Conservation (phyloP, 441 rosid genomes). For the Daphne laureola region DNA sequence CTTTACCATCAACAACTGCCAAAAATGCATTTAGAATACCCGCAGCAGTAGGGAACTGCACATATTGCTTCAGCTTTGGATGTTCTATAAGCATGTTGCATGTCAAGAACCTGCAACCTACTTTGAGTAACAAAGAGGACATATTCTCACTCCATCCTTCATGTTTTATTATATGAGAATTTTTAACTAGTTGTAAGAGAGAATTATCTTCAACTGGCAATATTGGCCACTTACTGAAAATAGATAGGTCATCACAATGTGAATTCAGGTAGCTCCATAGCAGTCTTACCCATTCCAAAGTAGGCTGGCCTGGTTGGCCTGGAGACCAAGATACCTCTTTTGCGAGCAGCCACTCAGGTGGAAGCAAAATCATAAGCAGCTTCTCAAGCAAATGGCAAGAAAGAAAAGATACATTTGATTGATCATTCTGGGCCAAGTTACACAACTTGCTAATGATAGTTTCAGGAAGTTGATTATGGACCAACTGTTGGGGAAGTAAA, state of each 20-base stretch:
- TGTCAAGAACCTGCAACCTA: conserved; percentile 84
- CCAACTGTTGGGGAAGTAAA: conserved; percentile 76
- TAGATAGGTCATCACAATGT: conserved; percentile 78
- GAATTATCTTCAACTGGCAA: conserved; percentile 72
- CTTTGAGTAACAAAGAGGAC: conserved; percentile 80
- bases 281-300: conserved; percentile 71
- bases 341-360: conserved; percentile 83
- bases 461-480: conserved; percentile 62
- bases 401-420: conserved; percentile 70
- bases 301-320: conserved; percentile 76
- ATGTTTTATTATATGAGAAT: conserved; percentile 69
- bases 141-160: conserved; percentile 98
- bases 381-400: conserved; percentile 87
- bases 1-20: conserved; percentile 59
- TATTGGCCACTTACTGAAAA: conserved; percentile 96
- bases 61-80: conserved; percentile 74
- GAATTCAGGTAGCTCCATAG: conserved; percentile 82
- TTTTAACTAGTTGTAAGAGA: conserved; percentile 70
- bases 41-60: conserved; percentile 84
- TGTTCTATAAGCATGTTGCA: conserved; percentile 66
- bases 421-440: conserved; percentile 65
- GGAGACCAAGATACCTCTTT: conserved; percentile 80
- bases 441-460: conserved; percentile 59
- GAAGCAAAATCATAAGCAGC: conserved; percentile 80
- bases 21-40: conserved; percentile 84